A percentile compares a stretch with the other conserved stretches of the same genome.
Evolutionary conservation across 345 rosid species (phyloP).

Genomic region (Anastatica hierochuntica): DNA sequence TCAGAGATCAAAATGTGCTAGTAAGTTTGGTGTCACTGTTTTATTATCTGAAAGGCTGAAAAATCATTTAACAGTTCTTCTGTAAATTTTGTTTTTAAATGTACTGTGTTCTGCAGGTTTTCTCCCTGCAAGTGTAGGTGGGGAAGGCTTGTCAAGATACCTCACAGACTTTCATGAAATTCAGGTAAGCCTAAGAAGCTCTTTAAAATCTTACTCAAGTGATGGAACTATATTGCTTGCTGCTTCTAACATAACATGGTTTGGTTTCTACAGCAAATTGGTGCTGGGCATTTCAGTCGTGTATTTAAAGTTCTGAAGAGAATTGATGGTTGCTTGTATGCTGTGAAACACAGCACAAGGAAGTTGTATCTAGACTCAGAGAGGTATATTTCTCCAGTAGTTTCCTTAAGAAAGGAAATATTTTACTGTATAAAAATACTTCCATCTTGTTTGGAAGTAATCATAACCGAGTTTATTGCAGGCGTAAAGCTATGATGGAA

Average conservation of each 20-base stretch:
- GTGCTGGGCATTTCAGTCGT: slow-evolving; percentile 73
- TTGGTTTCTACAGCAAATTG: slow-evolving; percentile 59
- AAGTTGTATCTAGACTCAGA: slow-evolving; percentile 63
- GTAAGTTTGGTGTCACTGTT: slow-evolving; percentile 27
- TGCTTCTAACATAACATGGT: slow-evolving; percentile 3
- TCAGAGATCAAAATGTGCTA: slow-evolving; percentile 87
- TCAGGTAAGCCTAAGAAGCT: slow-evolving; percentile 36
- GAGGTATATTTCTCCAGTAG: slow-evolving; percentile 37
- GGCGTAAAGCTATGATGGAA: slow-evolving; percentile 97
- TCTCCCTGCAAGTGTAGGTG: slow-evolving; percentile 44
- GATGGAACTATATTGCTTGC: neutral
- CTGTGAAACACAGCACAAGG: slow-evolving; percentile 68
- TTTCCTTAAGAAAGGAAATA: neutral
- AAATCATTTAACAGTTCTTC: neutral
- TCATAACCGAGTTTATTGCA: slow-evolving; percentile 22
- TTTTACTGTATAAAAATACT: neutral
- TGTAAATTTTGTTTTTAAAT: neutral
- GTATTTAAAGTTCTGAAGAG: slow-evolving; percentile 90
- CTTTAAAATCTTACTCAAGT: neutral
- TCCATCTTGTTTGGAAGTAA: neutral
- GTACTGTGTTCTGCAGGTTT: slow-evolving; percentile 41
- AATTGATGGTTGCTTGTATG: slow-evolving; percentile 94
- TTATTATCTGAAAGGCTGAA: neutral
- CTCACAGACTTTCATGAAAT: slow-evolving; percentile 90
- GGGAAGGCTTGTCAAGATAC: slow-evolving; percentile 91